Evolutionary conservation across 805 yeast genomes (phyloP).

Genomic region (Brettanomyces anomalus): DNA sequence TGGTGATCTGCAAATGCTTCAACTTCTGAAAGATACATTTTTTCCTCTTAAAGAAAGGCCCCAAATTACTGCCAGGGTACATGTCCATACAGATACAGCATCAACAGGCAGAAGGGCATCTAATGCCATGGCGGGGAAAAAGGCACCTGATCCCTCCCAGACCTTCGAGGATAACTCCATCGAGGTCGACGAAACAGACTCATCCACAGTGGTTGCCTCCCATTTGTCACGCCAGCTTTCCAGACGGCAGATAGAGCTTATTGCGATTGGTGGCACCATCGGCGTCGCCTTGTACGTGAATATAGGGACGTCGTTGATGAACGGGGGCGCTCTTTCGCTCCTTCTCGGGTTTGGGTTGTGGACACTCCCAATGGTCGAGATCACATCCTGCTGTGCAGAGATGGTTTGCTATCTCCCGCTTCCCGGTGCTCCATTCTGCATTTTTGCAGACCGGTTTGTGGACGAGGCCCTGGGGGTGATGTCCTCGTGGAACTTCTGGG

Average conservation of each 20-base stretch:
- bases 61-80: no score
- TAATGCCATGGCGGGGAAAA: no score
- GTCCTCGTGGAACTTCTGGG: constrained; percentile 42
- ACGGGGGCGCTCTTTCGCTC: constrained; percentile 33
- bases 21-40: no score
- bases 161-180: no score
- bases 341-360: constrained; percentile 31
- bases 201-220: no score
- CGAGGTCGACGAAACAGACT: no score
- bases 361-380: constrained; percentile 34
- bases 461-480: constrained; percentile 35
- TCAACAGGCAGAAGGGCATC: no score
- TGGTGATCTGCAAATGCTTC: no score
- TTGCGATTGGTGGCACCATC: constrained; percentile 57
- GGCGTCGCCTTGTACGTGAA: constrained; percentile 37
- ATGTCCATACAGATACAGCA: no score
- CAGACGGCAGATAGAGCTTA: constrained; percentile 65
- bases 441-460: constrained; percentile 37
- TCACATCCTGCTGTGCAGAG: constrained; percentile 35
- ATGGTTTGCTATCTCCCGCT: constrained; percentile 37
- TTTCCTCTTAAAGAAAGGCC: no score
- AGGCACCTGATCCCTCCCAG: no score
- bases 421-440: constrained; percentile 34
- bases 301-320: constrained; percentile 30
- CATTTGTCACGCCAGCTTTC: constrained; percentile 34